Evolutionary conservation across 1,139 yeast species (phyloP).

Genomic region (Petasospora rhodanensis): DNA sequence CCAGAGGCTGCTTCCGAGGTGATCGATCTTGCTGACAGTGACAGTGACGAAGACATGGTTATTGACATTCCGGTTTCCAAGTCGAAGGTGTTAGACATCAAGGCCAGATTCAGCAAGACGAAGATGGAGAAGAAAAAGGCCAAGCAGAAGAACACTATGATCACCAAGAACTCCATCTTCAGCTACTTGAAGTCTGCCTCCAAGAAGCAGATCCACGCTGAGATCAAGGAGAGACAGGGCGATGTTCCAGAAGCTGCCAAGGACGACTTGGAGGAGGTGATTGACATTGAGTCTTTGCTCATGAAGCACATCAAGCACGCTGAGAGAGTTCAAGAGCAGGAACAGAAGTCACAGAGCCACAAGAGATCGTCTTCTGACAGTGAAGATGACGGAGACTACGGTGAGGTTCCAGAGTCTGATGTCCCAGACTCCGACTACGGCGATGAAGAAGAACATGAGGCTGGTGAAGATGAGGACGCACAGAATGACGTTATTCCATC

Average conservation of each 20-base stretch:
- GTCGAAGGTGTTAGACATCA: constrained; percentile 32
- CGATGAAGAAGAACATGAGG: constrained; percentile 13
- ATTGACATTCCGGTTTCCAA: constrained; percentile 25
- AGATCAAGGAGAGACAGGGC: constrained; percentile 24
- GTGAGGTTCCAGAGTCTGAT: constrained; percentile 17
- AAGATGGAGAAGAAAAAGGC: constrained; percentile 14
- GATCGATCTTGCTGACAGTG: constrained; percentile 21
- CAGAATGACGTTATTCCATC: constrained; percentile 11
- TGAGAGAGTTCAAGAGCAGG: constrained; percentile 47
- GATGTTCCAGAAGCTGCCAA: constrained; percentile 4
- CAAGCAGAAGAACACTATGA: constrained; percentile 7
- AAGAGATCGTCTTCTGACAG: constrained; percentile 20
- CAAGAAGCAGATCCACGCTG: constrained; percentile 26
- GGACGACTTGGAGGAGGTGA: constrained; percentile 12
- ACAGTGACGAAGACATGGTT: constrained; percentile 12
- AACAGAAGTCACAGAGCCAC: constrained; percentile 26
- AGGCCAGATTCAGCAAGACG: constrained; percentile 31
- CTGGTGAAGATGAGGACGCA: constrained; percentile 14
- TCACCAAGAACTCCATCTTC: constrained; percentile 26
- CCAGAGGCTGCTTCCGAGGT: constrained; percentile 3
- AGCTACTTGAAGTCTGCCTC: constrained; percentile 28
- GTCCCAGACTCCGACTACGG: constrained; percentile 24
- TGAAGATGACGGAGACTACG: constrained; percentile 19
- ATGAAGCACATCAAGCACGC: constrained; percentile 60
- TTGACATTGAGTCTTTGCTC: constrained; percentile 43